Evolutionary conservation across 1,284 basidiomycete genomes (phyloP), one percentile per base, ranked within the genome.

Genomic region (Stygiomarasmius scandens): DNA sequence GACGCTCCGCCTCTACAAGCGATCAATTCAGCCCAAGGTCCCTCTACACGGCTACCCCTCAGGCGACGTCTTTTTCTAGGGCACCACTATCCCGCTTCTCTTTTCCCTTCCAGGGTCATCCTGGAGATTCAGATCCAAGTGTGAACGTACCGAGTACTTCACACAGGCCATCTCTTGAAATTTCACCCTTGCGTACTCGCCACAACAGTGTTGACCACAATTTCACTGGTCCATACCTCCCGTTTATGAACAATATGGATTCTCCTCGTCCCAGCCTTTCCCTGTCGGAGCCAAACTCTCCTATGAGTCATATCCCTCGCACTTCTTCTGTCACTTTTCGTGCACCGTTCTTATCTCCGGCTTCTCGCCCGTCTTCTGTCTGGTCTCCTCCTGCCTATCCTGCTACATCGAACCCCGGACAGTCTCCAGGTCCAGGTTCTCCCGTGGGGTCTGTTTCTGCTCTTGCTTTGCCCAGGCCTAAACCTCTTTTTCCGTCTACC

Each of bases 271-370:
- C 38, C 11, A 19, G 38, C 16, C 11, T 16, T 41, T 16, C 38
- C 4, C 38, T 19, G 4, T 16, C 11, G 6, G 38, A 19, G 12
- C 29, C 29, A 6, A 19, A 41, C 61, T 83, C 79, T 2, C 81
- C 84, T 0, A n/a, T n/a, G n/a, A n/a, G n/a, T n/a, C n/a, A n/a
- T n/a, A 80, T 32, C 45, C 51, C 55, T 48, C 49, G 48, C 16
- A 46, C 27, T n/a, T 25, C 54, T n/a, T 41, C 75, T 24, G 68
- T 67, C 19, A 77, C 74, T n/a, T 88, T 90, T 74, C 83, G 87
- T 23, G 74, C 82, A 0, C 84, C 87, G 0, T 89, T 89, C 74
- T 79, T 89, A 51, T 81, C 84, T 6, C 87, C 87, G 0, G 79
- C 85, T 4, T 86, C 85, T 2, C 78, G 87, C 20, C 86, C 86